A percentile compares a stretch with the other conserved stretches of the same genome.
These are phyloP conservation scores for Ceratobasidium sp. DNA, from an alignment of 1,284 basidiomycete genomes.

Conservation along the genomic window DNA sequence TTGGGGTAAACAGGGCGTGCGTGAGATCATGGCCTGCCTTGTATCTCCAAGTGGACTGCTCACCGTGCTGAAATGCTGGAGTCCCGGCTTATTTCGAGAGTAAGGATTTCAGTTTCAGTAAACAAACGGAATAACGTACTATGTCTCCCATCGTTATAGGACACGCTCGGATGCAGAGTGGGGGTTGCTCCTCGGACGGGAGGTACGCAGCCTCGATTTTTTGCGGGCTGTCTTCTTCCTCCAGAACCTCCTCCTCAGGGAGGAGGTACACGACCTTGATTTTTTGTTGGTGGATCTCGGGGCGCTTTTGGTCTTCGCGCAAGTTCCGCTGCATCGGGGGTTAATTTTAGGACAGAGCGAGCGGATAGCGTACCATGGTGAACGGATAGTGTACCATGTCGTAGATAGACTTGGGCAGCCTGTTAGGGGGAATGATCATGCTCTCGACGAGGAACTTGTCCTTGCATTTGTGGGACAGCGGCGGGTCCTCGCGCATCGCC, in stretches of 20 bases:
- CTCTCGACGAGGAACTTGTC: constrained; percentile 99
- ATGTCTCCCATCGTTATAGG: constrained; percentile 60
- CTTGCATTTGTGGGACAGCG: constrained; percentile 92
- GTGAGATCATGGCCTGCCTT: too few species aligned
- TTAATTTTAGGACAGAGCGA: background rate
- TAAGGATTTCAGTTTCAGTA: background rate
- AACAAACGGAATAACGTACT: constrained; percentile 55
- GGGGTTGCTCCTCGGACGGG: constrained; percentile 85
- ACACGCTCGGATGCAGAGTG: constrained; percentile 62
- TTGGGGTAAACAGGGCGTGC: too few species aligned
- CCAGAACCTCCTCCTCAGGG: constrained; percentile 80
- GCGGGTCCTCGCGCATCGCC: too few species aligned
- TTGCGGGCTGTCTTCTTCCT: constrained; percentile 90
- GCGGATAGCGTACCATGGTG: too few species aligned
- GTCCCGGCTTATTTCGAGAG: too few species aligned
- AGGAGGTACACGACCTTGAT: constrained; percentile 92
- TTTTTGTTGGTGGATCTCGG: constrained; percentile 92
- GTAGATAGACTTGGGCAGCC: constrained; percentile 78
- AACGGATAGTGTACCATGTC: constrained; percentile 75
- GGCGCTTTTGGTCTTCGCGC: constrained; percentile 75
- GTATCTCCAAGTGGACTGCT: constrained; percentile 39
- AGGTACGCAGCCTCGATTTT: constrained; percentile 95
- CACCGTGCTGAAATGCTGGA: constrained; percentile 37
- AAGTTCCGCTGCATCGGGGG: constrained; percentile 73
- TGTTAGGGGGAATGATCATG: constrained; percentile 90